These are phyloP conservation scores for Novymonas esmeraldas DNA, from an alignment of 208 protist genomes.

Conservation along the genomic window DNA sequence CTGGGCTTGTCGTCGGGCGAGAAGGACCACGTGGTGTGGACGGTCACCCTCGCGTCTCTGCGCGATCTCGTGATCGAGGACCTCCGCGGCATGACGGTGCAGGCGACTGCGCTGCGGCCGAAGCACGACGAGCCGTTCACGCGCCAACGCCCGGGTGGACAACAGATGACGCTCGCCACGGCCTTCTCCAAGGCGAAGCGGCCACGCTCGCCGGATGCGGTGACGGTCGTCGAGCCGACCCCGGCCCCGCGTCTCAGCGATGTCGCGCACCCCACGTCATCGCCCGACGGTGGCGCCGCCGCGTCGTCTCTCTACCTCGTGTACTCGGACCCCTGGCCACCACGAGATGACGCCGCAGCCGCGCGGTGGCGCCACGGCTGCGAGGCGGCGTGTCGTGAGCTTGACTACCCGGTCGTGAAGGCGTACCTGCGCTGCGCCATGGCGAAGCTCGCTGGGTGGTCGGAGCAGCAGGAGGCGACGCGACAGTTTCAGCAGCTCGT, in stretches of 20 bases:
- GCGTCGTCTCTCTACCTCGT: constrained; percentile 9
- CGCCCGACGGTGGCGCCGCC: neutral
- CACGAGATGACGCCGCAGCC: constrained; percentile 17
- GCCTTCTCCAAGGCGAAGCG: constrained; percentile 57
- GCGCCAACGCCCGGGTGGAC: constrained; percentile 19
- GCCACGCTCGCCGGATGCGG: constrained; percentile 10
- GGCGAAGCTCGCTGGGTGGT: constrained; percentile 27
- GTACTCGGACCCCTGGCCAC: constrained; percentile 9
- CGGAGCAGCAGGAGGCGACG: neutral
- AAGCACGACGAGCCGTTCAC: constrained; percentile 21
- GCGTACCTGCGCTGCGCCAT: constrained; percentile 53
- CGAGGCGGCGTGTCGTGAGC: constrained; percentile 22
- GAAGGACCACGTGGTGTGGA: constrained; percentile 54
- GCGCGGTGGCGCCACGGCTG: constrained; percentile 42
- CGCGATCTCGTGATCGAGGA: constrained; percentile 76
- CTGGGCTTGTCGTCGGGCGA: constrained; percentile 41
- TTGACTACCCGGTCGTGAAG: constrained; percentile 59
- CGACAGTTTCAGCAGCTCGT: constrained; percentile 21
- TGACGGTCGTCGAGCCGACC: constrained; percentile 26
- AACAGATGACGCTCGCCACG: constrained; percentile 60
- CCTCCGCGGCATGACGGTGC: constrained; percentile 83
- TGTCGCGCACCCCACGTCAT: neutral
- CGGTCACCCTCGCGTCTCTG: constrained; percentile 44
- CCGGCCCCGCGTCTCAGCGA: neutral
- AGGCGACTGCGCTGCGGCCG: constrained; percentile 57